These are phyloP conservation scores for Geotrichum klebahnii DNA, from an alignment of 1,139 yeast species.

Conservation along the genomic window DNA sequence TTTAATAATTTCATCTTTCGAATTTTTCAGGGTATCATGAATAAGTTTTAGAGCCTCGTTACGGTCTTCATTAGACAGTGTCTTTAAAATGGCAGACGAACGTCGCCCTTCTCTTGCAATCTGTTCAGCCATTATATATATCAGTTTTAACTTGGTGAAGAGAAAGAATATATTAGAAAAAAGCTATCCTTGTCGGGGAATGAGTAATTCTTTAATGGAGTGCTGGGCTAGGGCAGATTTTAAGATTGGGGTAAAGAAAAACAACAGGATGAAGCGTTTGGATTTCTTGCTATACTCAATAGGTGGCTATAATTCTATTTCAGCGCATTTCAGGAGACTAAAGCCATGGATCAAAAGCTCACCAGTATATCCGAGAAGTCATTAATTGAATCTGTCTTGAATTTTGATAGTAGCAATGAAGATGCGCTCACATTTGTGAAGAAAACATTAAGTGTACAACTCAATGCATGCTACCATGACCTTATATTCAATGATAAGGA, in stretches of 20 bases:
- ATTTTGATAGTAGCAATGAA: not conserved
- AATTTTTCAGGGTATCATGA: slow-evolving; percentile 57
- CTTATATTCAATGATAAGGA: not conserved
- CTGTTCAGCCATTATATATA: slow-evolving; percentile 50
- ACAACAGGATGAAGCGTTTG: not conserved
- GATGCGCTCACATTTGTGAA: slow-evolving; percentile 5
- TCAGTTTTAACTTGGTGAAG: not conserved
- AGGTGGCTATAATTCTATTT: not conserved
- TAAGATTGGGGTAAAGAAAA: not conserved
- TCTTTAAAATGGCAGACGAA: slow-evolving; percentile 77
- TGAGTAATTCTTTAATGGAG: not conserved
- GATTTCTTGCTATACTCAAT: not conserved
- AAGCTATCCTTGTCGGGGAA: not conserved
- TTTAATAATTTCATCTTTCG: slow-evolving; percentile 57
- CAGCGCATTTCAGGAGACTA: not conserved
- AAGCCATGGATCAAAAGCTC: not conserved
- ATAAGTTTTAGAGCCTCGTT: slow-evolving; percentile 68
- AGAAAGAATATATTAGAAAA: not conserved
- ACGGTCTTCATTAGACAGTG: slow-evolving; percentile 67
- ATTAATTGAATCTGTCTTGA: not conserved
- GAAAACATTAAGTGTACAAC: not conserved
- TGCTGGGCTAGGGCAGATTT: not conserved
- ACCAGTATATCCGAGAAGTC: not conserved
- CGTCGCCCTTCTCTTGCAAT: slow-evolving; percentile 75
- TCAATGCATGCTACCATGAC: slow-evolving; percentile 11